Conservation (phyloP, 768 basidiomycete genomes). For the Boletellus sp. region DNA sequence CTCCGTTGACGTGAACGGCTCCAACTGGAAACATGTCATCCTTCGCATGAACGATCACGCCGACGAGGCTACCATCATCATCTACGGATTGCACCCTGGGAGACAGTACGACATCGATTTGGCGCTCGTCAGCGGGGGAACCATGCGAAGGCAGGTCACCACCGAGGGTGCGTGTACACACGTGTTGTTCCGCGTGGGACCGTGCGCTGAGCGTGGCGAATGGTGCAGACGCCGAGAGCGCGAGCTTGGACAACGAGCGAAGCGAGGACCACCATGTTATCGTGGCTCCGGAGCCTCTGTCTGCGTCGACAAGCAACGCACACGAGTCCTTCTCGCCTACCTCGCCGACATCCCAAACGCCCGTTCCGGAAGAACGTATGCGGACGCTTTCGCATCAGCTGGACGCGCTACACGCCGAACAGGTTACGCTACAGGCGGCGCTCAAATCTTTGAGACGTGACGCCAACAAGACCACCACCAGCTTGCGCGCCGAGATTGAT, state of each 20-base stretch:
- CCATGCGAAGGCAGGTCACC: constrained; percentile 61
- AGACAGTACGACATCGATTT: constrained; percentile 90
- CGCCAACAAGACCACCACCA: constrained; percentile 78
- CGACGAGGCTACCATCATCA: constrained; percentile 87
- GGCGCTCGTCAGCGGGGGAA: constrained; percentile 61
- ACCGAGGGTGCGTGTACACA: constrained; percentile 50
- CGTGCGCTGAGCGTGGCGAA: constrained; percentile 1
- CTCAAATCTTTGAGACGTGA: constrained; percentile 80
- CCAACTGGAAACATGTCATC: constrained; percentile 75
- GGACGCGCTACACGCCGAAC: constrained; percentile 59
- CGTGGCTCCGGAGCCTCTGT: constrained; percentile 9
- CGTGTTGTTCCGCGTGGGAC: background rate
- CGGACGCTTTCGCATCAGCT: constrained; percentile 65
- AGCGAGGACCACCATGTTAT: constrained; percentile 15
- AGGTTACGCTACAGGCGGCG: constrained; percentile 58
- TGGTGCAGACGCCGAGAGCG: constrained; percentile 20
- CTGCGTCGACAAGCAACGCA: constrained; percentile 29
- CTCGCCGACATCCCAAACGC: constrained; percentile 26
- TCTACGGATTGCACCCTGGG: constrained; percentile 85
- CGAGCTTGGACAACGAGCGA: constrained; percentile 20
- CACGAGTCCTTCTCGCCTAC: constrained; percentile 15
- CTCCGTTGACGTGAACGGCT: constrained; percentile 74
- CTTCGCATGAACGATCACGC: constrained; percentile 74
- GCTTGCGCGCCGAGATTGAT: constrained; percentile 81
- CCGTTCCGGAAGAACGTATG: constrained; percentile 64